Base-by-base conservation (phyloP, 805 yeast species). In the Yarrowia deformans region DNA sequence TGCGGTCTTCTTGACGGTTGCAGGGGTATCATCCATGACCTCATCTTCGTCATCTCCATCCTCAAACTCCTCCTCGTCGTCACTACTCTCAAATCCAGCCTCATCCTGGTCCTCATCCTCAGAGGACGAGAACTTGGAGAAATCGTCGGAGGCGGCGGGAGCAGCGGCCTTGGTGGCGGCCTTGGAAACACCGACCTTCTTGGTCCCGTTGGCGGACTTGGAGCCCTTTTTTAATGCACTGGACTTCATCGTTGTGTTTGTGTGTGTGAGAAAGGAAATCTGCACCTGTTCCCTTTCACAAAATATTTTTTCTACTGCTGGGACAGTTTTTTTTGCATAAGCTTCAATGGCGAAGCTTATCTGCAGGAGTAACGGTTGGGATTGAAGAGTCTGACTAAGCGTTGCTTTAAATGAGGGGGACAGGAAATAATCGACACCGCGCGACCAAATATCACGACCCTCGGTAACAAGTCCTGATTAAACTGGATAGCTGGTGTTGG, bases 61-160 rank as follows among this genome's bases (percentile, higher is more conserved):
- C 60, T 54, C 60, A 54, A 54, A 54, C 60, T 45, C 66, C 39
- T 45, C 46, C 37, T 60, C 66, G 66, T 60, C 66, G 50, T 60
- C 66, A 60, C 66, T 60, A 13, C 66, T 60, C 52, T 60, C 66
- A 14, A 60, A 60, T 16, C 66, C 66, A 60, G 66, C 66, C 32
- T 60, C 42, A 32, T 60, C 52, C 49, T 56, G 39, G n/a, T 42
- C 49, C 35, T 60, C 66, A 3, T 60, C 66, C 42, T 60, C 66
- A 4, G 45, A 40, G 52, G 66, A 60, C 19, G 66, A 60, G n/a
- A 56, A 56, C 12, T 56, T 56, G 49, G 66, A 43, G 40, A 60
- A 60, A 8, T 60, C 52, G 40, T 60, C 66, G 8, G 40, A 32
- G 52, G 40, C 9, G 50, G 52, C 34, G 9, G 40, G 40, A 18